These are phyloP conservation scores for Solanum ossicruentum DNA, from an alignment of 257 asterid species.

Conservation along the genomic window DNA sequence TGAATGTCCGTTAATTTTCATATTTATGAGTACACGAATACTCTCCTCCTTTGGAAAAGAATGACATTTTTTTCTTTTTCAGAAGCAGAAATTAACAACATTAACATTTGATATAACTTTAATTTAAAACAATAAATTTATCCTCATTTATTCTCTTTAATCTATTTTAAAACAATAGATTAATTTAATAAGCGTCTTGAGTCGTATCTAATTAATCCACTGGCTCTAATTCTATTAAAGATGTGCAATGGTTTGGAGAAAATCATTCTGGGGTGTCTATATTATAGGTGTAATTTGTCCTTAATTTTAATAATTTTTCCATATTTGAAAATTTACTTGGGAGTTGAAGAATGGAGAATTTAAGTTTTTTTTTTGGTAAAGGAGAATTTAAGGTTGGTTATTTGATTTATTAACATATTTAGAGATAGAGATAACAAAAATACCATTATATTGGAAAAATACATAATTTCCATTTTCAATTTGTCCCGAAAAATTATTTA, in stretches of 20 bases:
- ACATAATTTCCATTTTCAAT: background rate
- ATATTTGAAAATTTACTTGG: background rate
- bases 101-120: too few relatives aligned
- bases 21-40: too few relatives aligned
- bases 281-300: background rate
- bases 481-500: background rate
- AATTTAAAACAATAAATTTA: too few relatives aligned
- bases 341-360: background rate
- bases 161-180: too few relatives aligned
- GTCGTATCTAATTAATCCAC: too few relatives aligned
- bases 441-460: background rate
- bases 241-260: background rate
- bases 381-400: background rate
- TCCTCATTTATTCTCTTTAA: background rate
- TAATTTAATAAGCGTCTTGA: too few relatives aligned
- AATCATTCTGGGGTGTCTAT: background rate
- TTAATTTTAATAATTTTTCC: background rate
- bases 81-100: too few relatives aligned
- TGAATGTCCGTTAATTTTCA: too few relatives aligned
- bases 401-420: background rate
- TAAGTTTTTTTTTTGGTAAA: too few relatives aligned
- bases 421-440: background rate
- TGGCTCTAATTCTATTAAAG: background rate
- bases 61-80: too few relatives aligned
- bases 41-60: too few relatives aligned